These are phyloP conservation scores for Fusarium haematococcum DNA, from an alignment of 2,329 filamentous ascomycete species.

Conservation along the genomic window DNA sequence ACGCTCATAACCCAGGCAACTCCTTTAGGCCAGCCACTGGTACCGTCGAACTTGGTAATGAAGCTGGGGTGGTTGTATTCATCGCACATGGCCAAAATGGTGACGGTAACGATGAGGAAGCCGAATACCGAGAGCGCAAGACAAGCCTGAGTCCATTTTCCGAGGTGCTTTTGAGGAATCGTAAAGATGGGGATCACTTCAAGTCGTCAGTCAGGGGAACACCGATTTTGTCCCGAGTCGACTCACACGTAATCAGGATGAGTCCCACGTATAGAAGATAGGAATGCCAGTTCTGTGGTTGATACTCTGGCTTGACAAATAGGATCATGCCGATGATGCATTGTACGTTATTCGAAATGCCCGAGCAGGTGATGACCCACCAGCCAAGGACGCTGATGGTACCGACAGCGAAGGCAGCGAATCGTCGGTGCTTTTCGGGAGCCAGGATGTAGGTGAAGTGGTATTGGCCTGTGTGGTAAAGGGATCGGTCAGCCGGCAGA, in stretches of 20 bases:
- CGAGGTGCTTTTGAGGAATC: slow-evolving; percentile 30
- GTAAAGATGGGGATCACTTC: slow-evolving; percentile 35
- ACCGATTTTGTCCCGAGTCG: neutral
- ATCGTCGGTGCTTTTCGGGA: slow-evolving; percentile 21
- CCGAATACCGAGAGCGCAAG: slow-evolving; percentile 19
- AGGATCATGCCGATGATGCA: slow-evolving; percentile 32
- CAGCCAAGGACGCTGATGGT: slow-evolving; percentile 27
- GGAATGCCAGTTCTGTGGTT: slow-evolving; percentile 28
- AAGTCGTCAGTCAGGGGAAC: neutral
- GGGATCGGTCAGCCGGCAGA: neutral
- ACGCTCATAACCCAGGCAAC: slow-evolving; percentile 32
- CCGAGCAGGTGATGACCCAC: slow-evolving; percentile 37
- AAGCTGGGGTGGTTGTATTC: slow-evolving; percentile 17
- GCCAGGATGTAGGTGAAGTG: slow-evolving; percentile 34
- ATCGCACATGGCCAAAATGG: slow-evolving; percentile 20
- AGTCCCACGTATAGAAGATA: slow-evolving; percentile 30
- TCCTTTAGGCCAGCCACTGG: slow-evolving; percentile 27
- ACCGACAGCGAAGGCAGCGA: slow-evolving; percentile 28
- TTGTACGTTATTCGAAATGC: slow-evolving; percentile 30
- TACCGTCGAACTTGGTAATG: slow-evolving; percentile 11
- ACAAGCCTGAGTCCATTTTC: slow-evolving; percentile 24
- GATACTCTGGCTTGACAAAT: slow-evolving; percentile 21
- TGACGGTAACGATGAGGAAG: slow-evolving; percentile 18
- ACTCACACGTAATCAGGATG: slow-evolving; percentile 25
- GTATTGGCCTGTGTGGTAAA: slow-evolving; percentile 25